Conservation (phyloP, 2,329 filamentous ascomycete genomes). For the Penicillium digitatum region DNA sequence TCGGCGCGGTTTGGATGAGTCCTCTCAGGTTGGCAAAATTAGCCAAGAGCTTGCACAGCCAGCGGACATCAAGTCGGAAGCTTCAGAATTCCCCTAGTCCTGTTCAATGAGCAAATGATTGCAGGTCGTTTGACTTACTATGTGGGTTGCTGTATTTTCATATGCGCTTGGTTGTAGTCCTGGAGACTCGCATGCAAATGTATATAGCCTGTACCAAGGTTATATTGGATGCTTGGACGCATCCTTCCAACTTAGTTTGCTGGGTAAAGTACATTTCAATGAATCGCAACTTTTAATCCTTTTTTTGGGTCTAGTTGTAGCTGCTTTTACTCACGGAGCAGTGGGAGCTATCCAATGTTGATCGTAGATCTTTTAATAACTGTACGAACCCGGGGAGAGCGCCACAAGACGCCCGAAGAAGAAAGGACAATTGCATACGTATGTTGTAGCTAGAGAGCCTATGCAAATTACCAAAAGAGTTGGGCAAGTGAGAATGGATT, state of each 20-base stretch:
- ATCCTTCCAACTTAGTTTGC: not conserved
- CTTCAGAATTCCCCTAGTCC: not conserved
- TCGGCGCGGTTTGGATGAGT: slow-evolving; percentile 4
- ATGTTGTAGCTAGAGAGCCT: not conserved
- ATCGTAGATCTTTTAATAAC: not conserved
- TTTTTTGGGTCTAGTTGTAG: not conserved
- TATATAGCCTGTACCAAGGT: too few species aligned
- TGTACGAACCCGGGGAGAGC: not conserved
- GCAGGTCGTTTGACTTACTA: not conserved
- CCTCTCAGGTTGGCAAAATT: not conserved
- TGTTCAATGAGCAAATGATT: not conserved
- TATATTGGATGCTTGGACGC: not conserved
- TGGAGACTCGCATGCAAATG: not conserved
- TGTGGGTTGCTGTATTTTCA: not conserved
- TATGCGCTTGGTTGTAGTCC: not conserved
- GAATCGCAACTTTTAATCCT: not conserved
- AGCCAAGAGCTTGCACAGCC: not conserved
- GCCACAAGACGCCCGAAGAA: not conserved
- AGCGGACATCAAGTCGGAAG: not conserved
- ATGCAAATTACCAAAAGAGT: not conserved
- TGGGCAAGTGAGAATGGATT: not conserved
- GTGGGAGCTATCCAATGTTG: not conserved
- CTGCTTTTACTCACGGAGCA: not conserved
- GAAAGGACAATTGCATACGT: not conserved
- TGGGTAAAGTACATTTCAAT: not conserved